These are phyloP conservation scores for Logfia minima DNA, from an alignment of 129 eudicot genomes.

Conservation along the genomic window DNA sequence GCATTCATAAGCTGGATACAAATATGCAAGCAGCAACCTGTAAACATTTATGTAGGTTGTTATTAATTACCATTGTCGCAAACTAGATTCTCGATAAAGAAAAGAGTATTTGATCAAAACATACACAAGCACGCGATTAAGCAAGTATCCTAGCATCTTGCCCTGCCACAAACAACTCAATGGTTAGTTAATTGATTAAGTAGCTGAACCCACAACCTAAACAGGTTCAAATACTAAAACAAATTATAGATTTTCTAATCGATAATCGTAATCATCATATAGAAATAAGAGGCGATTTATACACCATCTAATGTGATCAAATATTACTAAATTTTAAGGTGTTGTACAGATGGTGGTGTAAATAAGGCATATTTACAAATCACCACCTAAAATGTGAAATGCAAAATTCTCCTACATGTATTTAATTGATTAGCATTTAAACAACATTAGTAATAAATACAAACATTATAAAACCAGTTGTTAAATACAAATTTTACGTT, in stretches of 20 bases:
- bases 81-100: not conserved
- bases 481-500: not conserved
- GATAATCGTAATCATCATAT: too few relatives aligned
- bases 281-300: too few relatives aligned
- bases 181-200: not conserved
- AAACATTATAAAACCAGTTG: not conserved
- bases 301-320: too few relatives aligned
- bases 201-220: not conserved
- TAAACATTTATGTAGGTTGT: conserved; percentile 8
- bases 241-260: too few relatives aligned
- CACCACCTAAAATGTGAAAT: too few relatives aligned
- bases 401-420: too few relatives aligned
- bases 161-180: conserved; percentile 43
- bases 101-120: conserved; percentile 29
- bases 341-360: too few relatives aligned
- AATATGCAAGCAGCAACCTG: conserved; percentile 92
- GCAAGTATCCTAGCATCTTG: conserved; percentile 81
- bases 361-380: too few relatives aligned
- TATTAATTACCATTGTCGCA: not conserved
- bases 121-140: conserved; percentile 82
- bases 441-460: too few relatives aligned
- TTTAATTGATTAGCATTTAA: too few relatives aligned
- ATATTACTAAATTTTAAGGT: too few relatives aligned
- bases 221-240: not conserved
- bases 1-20: conserved; percentile 96